phyloP scores from a whole-genome alignment of 164 flowering plant species.

The Taxillus chinensis region DNA sequence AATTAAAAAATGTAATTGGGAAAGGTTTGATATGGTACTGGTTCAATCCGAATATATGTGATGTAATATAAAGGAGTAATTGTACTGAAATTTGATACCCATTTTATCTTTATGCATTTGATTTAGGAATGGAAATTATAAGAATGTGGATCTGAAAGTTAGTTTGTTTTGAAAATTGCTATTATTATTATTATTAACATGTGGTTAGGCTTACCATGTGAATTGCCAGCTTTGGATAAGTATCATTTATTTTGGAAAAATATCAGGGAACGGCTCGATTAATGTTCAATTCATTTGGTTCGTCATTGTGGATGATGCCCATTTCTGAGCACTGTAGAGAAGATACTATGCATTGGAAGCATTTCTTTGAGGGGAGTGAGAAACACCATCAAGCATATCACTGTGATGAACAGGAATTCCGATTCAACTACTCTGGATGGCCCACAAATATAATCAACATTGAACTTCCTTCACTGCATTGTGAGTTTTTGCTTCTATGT shows the following conservation, averaged over 20 bases:
- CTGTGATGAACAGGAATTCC: slow-evolving; percentile 63
- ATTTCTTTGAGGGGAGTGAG: slow-evolving; percentile 46
- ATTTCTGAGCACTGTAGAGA: slow-evolving; percentile 77
- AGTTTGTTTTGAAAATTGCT: too few relatives aligned
- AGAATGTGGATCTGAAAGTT: too few relatives aligned
- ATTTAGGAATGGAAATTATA: too few relatives aligned
- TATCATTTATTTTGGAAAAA: slow-evolving; percentile 26
- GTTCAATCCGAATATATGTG: too few relatives aligned
- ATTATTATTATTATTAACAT: background rate
- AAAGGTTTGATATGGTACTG: too few relatives aligned
- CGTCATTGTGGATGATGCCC: slow-evolving; percentile 95
- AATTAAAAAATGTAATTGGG: too few relatives aligned
- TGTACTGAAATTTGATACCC: too few relatives aligned
- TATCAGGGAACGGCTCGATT: slow-evolving; percentile 91
- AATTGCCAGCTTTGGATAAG: slow-evolving; percentile 1
- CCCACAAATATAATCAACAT: slow-evolving; percentile 82
- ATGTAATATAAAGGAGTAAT: too few relatives aligned
- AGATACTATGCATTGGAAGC: slow-evolving; percentile 58
- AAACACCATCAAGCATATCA: slow-evolving; percentile 37
- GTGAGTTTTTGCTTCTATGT: slow-evolving; percentile 25
- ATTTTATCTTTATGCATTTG: too few relatives aligned
- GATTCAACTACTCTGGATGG: slow-evolving; percentile 78
- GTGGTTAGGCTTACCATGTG: background rate
- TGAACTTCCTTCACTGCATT: slow-evolving; percentile 65
- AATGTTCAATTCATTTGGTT: slow-evolving; percentile 91